Percentiles rank a stretch among this genome's conserved stretches.
These are phyloP conservation scores for Diaporthe ilicicola DNA, from an alignment of 2,329 filamentous ascomycete genomes.

Conservation along the genomic window DNA sequence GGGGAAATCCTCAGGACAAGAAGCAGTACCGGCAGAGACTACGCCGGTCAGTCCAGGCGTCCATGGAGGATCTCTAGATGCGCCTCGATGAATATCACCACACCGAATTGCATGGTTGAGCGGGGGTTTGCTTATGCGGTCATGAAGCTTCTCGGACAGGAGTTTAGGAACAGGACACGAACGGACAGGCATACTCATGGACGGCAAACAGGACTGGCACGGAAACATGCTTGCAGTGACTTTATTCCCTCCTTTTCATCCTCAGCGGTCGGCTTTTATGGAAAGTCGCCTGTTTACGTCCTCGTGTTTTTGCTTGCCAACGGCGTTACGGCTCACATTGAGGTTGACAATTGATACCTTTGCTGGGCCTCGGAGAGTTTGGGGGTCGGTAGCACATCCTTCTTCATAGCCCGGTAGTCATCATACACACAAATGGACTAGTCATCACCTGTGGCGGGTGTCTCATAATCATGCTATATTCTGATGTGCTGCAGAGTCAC, in stretches of 20 bases:
- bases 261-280: conserved; percentile 1
- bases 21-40: conserved; percentile 86
- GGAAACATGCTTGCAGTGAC: not conserved
- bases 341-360: conserved; percentile 38
- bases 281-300: not conserved
- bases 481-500: not conserved
- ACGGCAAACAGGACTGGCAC: conserved; percentile 26
- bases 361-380: conserved; percentile 25
- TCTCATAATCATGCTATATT: not conserved
- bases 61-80: conserved; percentile 61
- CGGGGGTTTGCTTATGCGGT: conserved; percentile 14
- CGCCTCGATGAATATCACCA: conserved; percentile 32
- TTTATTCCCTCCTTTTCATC: not conserved
- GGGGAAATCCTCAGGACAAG: conserved; percentile 81
- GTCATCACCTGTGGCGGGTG: not conserved
- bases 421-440: conserved; percentile 5
- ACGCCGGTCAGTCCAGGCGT: conserved; percentile 77
- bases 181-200: conserved; percentile 21
- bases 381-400: conserved; percentile 10
- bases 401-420: not conserved
- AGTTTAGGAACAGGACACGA: conserved; percentile 21
- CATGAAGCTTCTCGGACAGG: conserved; percentile 11
- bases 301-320: not conserved
- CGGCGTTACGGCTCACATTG: conserved; percentile 33
- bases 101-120: conserved; percentile 5